A percentile compares a stretch with the other conserved stretches of the same genome.
phyloP scores from a whole-genome alignment of 2,329 filamentous ascomycete species.

The Xylaria sp. region DNA sequence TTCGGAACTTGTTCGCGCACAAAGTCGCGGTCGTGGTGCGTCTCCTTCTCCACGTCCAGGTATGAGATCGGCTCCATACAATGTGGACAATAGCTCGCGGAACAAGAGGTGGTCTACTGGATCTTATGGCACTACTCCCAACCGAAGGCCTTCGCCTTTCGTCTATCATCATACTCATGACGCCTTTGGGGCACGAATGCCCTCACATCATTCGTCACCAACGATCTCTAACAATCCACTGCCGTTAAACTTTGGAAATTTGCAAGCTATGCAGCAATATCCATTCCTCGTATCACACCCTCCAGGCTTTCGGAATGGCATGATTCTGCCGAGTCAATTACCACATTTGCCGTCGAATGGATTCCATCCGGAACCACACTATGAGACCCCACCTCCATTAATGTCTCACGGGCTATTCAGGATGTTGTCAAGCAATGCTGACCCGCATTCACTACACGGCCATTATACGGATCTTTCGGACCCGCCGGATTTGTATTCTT shows the following conservation, averaged over 20 bases:
- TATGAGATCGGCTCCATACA: conserved; percentile 76
- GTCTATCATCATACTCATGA: conserved; percentile 71
- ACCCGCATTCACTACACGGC: conserved; percentile 71
- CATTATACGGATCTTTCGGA: conserved; percentile 80
- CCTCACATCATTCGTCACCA: conserved; percentile 63
- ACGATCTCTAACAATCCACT: conserved; percentile 58
- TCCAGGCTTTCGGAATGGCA: conserved; percentile 65
- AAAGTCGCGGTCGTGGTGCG: conserved; percentile 72
- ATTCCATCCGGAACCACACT: conserved; percentile 62
- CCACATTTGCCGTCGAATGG: conserved; percentile 60
- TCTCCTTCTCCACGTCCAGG: conserved; percentile 77
- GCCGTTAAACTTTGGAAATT: conserved; percentile 64
- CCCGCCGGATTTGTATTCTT: conserved; percentile 80
- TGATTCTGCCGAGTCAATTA: conserved; percentile 64
- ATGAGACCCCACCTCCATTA: conserved; percentile 68
- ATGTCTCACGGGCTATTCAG: conserved; percentile 79
- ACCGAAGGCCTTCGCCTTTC: conserved; percentile 67
- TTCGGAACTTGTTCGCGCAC: conserved; percentile 69
- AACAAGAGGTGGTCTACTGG: conserved; percentile 83
- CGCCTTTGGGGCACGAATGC: conserved; percentile 67
- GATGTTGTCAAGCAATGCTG: conserved; percentile 79
- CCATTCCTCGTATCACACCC: conserved; percentile 65
- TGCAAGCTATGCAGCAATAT: conserved; percentile 65
- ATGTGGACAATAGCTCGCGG: conserved; percentile 69
- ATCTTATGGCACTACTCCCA: conserved; percentile 69